Evolutionary conservation across 139 green algal species (phyloP), one percentile per base, ranked within the genome.

Genomic region (Desmodesmus armatus): DNA sequence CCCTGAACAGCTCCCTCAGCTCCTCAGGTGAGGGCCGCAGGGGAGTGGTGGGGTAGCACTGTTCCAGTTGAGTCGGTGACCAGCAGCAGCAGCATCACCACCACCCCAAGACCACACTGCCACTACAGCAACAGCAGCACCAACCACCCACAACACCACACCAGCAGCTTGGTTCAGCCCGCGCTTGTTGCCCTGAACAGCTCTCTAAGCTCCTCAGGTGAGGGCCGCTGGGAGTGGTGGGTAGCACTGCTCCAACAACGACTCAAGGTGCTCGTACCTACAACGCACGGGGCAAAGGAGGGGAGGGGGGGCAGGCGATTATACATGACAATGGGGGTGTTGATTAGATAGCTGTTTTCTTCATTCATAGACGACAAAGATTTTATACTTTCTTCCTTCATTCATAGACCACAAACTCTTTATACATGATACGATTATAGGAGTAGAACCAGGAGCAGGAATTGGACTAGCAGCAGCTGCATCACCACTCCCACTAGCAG

Each of bases 191-290:
- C 49, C 78, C 49, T 85, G 69, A 92, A 90, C 23, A 91, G 44
- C 67, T 92, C 89, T 33, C 70, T 44, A 31, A 92, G 74, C 31
- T 88, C 74, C 49, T 92, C 89, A 31, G 86, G 83, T 27, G 75
- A 73, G 5, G 89, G 89, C 19, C 25, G n/a, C 35, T 91, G 84
- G 63, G 73, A 23, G 88, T 78, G n/a, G 49, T 73, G 25, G 80
- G 79, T 92, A 92, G 63, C 89, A 92, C 69, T 66, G 41, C 40
- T 55, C 74, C 53, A 92, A 40, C 83, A 88, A 81, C 65, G 78
- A 65, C 74, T 91, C 87, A 29, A 92, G 83, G 33, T 76, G 74
- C 55, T 63, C 75, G 27, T 91, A 92, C 71, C 87, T 90, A 73
- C 33, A 67, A 62, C n/a, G 76, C 76, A 83, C 13, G 7, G 27